Percentiles rank a stretch among this genome's conserved stretches.
Evolutionary conservation across 768 basidiomycete species (phyloP).

Genomic region (Candolleomyces eurysporus): DNA sequence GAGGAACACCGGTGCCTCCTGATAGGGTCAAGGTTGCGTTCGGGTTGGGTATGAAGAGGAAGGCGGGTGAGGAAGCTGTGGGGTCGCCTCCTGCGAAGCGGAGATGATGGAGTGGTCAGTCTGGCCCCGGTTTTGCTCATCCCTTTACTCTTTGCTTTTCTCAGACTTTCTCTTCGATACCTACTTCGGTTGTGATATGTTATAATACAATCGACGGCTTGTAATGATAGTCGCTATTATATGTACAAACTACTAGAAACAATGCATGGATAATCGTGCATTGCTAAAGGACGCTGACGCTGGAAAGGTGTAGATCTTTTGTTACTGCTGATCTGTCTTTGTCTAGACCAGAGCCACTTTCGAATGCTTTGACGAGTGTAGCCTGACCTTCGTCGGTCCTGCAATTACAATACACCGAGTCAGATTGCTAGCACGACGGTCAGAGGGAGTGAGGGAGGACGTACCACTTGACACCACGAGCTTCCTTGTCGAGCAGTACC

Average conservation of each 20-base stretch:
- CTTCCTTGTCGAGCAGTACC: constrained; percentile 76
- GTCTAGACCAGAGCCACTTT: constrained; percentile 65
- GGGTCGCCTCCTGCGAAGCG: constrained; percentile 68
- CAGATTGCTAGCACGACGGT: too few relatives aligned
- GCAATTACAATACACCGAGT: too few relatives aligned
- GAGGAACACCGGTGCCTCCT: constrained; percentile 55
- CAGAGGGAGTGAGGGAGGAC: constrained; percentile 10
- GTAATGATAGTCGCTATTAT: too few relatives aligned
- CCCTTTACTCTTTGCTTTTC: too few relatives aligned
- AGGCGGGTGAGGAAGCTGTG: constrained; percentile 67
- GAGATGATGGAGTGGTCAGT: constrained; percentile 24
- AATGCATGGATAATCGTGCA: constrained; percentile 11
- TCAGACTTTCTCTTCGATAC: too few relatives aligned
- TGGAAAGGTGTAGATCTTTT: constrained; percentile 72
- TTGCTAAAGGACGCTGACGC: constrained; percentile 59
- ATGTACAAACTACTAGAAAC: too few relatives aligned
- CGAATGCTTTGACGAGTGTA: constrained; percentile 73
- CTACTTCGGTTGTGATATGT: too few relatives aligned
- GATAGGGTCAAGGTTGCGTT: constrained; percentile 77
- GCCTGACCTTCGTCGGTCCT: constrained; percentile 88
- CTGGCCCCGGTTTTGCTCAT: too few relatives aligned
- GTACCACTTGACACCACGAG: constrained; percentile 80
- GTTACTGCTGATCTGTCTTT: constrained; percentile 71
- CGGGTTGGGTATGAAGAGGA: constrained; percentile 78
- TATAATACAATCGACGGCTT: too few relatives aligned